Evolutionary conservation across 768 basidiomycete species (phyloP).

Genomic region (Russula earlei): DNA sequence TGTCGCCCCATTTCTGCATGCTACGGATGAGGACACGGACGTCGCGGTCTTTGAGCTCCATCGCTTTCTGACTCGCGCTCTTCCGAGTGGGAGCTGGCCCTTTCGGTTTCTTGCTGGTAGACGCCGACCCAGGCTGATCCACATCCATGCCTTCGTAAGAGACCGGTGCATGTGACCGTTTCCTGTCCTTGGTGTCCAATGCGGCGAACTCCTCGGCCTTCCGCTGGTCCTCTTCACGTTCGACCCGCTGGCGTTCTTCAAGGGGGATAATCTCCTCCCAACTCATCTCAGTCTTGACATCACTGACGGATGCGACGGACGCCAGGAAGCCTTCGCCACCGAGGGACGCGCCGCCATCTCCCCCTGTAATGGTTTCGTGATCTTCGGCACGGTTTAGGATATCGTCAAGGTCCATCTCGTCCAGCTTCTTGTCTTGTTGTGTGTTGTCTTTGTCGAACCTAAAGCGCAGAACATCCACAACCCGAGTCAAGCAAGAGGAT

Average conservation of each 20-base stretch:
- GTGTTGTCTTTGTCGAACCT: conserved; percentile 97
- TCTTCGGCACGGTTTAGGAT: conserved; percentile 94
- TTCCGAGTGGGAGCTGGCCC: conserved; percentile 68
- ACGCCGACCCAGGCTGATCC: conserved; percentile 53
- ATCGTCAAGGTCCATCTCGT: conserved; percentile 98
- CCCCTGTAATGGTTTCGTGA: conserved; percentile 84
- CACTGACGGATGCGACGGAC: conserved; percentile 91
- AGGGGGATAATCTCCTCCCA: conserved; percentile 99
- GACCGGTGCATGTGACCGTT: conserved; percentile 77
- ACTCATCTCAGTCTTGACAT: conserved; percentile 96
- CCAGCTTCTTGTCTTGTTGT: conserved; percentile 89
- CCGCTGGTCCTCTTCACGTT: conserved; percentile 68
- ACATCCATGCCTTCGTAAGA: conserved; percentile 94
- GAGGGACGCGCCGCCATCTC: conserved; percentile 85
- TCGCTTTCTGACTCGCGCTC: conserved; percentile 85
- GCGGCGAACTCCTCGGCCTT: conserved; percentile 62
- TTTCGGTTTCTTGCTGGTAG: conserved; percentile 68
- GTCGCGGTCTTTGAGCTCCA: conserved; percentile 96
- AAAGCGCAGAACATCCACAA: conserved; percentile 17
- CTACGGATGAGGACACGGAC: conserved; percentile 91
- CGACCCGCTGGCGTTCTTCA: conserved; percentile 79
- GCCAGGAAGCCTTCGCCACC: conserved; percentile 96
- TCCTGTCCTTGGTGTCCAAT: conserved; percentile 58
- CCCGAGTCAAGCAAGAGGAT: conserved; percentile 5
- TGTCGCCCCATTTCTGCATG: conserved; percentile 96